phyloP scores from a whole-genome alignment of 495 filamentous ascomycete species.

The Sabuloglossum arenarium region DNA sequence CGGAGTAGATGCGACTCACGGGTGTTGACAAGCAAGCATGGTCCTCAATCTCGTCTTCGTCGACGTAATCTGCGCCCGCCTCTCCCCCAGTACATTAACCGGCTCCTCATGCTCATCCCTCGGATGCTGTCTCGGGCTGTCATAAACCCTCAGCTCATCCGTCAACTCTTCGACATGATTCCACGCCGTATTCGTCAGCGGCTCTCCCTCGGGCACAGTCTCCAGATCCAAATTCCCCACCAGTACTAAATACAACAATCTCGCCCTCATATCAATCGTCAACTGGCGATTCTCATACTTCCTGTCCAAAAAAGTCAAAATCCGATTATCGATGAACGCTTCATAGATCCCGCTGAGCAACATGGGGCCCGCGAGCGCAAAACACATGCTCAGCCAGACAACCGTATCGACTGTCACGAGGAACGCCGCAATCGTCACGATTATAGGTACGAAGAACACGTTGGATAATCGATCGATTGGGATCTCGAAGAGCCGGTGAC shows the following conservation, averaged over 20 bases:
- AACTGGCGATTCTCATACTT: slow-evolving; percentile 4
- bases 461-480: slow-evolving; percentile 5
- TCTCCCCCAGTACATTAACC: too few species aligned
- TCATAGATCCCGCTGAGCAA: slow-evolving; percentile 21
- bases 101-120: too few species aligned
- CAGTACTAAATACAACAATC: slow-evolving; percentile 14
- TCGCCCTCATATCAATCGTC: slow-evolving; percentile 10
- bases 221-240: slow-evolving; percentile 18
- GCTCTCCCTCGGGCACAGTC: background rate
- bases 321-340: slow-evolving; percentile 17
- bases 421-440: slow-evolving; percentile 10
- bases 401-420: slow-evolving; percentile 17
- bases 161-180: background rate
- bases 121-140: too few species aligned
- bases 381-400: slow-evolving; percentile 17
- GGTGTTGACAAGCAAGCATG: slow-evolving; percentile 10
- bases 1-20: too few species aligned
- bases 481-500: too few species aligned
- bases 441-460: slow-evolving; percentile 7
- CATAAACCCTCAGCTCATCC: slow-evolving; percentile 2
- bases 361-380: slow-evolving; percentile 21
- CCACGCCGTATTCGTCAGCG: background rate
- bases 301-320: slow-evolving; percentile 13
- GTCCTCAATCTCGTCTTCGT: slow-evolving; percentile 1
- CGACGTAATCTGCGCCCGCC: slow-evolving; percentile 1